Conservation (phyloP, 2,329 filamentous ascomycete genomes). For the Chaetomium globosum region DNA sequence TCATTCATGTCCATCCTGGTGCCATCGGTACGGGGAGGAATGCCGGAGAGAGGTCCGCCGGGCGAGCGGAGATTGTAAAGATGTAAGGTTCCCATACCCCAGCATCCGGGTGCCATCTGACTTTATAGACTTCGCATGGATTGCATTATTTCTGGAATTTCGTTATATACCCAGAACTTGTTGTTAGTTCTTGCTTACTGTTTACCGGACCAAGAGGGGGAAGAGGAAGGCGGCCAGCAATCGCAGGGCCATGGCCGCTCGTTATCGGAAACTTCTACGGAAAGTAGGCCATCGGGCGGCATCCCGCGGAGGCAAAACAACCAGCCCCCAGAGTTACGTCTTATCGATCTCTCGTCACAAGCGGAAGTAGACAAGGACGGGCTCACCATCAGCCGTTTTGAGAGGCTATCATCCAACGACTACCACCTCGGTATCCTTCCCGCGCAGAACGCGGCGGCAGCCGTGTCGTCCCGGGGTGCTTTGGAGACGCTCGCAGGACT, state of each 20-base stretch:
- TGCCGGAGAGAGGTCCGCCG: conserved; percentile 70
- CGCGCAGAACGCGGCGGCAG: conserved; percentile 67
- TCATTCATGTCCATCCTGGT: conserved; percentile 84
- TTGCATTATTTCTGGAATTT: conserved; percentile 96
- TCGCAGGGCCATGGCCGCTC: conserved; percentile 48
- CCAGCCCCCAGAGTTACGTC: conserved; percentile 80
- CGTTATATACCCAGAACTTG: conserved; percentile 89
- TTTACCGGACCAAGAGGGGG: conserved; percentile 69
- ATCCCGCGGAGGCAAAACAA: conserved; percentile 75
- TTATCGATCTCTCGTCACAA: conserved; percentile 87
- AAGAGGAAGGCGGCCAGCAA: conserved; percentile 45
- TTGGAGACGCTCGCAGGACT: conserved; percentile 74
- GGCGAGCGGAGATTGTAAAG: conserved; percentile 86
- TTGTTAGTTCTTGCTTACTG: conserved; percentile 91
- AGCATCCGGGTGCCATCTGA: conserved; percentile 35
- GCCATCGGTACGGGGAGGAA: conserved; percentile 67
- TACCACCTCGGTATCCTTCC: conserved; percentile 88
- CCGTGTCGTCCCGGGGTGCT: conserved; percentile 68
- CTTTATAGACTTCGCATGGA: conserved; percentile 79
- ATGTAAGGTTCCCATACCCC: conserved; percentile 61
- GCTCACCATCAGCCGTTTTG: conserved; percentile 81
- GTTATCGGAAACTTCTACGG: conserved; percentile 51
- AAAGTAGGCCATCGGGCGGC: conserved; percentile 65
- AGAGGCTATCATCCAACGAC: conserved; percentile 82
- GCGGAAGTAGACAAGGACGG: conserved; percentile 85